These are phyloP conservation scores for Saccharomyces hybrid DNA, from an alignment of 1,139 yeast species.

Conservation along the genomic window DNA sequence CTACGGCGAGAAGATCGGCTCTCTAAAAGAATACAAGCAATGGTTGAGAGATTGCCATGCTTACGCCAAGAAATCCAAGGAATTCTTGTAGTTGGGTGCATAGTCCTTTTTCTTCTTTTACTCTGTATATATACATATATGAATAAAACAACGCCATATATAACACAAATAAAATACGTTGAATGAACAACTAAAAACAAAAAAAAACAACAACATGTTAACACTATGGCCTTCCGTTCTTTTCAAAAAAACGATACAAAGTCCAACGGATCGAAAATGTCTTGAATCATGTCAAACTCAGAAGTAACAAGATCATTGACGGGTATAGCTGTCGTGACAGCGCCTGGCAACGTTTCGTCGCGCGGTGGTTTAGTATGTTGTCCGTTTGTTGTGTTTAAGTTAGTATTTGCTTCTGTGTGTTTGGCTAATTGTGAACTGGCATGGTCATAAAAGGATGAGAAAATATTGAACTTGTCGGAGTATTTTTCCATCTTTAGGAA, in stretches of 20 bases:
- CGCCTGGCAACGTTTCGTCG: not conserved
- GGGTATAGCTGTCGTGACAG: not conserved
- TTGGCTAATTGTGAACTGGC: conserved; percentile 19
- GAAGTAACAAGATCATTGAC: not conserved
- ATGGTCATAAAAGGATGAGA: conserved; percentile 24
- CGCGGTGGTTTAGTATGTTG: not conserved
- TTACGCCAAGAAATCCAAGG: conserved; percentile 75
- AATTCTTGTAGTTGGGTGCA: conserved; percentile 48
- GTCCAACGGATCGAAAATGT: conserved; percentile 25
- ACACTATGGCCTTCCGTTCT: not conserved
- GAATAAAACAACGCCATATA: not conserved
- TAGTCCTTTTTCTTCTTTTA: not conserved
- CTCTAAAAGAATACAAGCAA: conserved; percentile 77
- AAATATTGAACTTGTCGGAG: conserved; percentile 16
- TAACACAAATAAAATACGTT: not conserved
- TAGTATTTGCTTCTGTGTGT: conserved; percentile 10
- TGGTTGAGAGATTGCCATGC: conserved; percentile 96
- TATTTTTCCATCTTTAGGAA: not conserved
- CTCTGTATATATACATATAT: not conserved
- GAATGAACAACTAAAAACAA: not conserved
- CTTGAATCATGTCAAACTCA: conserved; percentile 14
- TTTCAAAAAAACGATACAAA: conserved; percentile 19
- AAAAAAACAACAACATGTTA: not conserved
- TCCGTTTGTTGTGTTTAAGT: not conserved
- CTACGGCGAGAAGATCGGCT: conserved; percentile 91